phyloP scores from a whole-genome alignment of 2,329 filamentous ascomycete species.

The Acrocalymma vagum region DNA sequence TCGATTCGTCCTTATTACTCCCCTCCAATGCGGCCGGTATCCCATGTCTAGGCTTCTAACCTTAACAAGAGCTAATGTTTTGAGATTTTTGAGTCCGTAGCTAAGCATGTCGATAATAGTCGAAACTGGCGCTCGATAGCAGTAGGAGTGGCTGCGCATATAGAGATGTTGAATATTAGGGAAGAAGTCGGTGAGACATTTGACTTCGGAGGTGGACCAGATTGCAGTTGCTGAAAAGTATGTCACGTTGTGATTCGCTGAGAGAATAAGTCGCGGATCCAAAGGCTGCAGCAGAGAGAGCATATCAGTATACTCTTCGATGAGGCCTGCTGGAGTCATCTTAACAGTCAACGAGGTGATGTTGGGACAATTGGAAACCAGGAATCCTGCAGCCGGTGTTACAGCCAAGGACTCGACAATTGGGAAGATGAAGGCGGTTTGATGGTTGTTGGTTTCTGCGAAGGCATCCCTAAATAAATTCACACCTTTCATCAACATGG shows the following conservation, averaged over 20 bases:
- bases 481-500: slow-evolving; percentile 27
- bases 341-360: slow-evolving; percentile 14
- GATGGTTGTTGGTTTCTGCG: not conserved
- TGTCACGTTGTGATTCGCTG: not conserved
- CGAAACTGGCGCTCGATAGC: slow-evolving; percentile 19
- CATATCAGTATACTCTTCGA: slow-evolving; percentile 20
- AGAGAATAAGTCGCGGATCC: slow-evolving; percentile 1
- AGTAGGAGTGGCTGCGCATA: slow-evolving; percentile 23
- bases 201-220: slow-evolving; percentile 20
- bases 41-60: slow-evolving; percentile 23
- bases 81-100: slow-evolving; percentile 10
- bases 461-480: slow-evolving; percentile 23
- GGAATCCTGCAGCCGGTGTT: slow-evolving; percentile 17
- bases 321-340: slow-evolving; percentile 16
- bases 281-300: slow-evolving; percentile 8
- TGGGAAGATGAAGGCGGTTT: slow-evolving; percentile 12
- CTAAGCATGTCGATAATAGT: slow-evolving; percentile 14
- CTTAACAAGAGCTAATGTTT: slow-evolving; percentile 15
- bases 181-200: slow-evolving; percentile 11
- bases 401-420: slow-evolving; percentile 11
- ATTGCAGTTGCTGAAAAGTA: slow-evolving; percentile 19
- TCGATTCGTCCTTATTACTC: slow-evolving; percentile 14
- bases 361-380: slow-evolving; percentile 19
- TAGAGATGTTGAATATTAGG: slow-evolving; percentile 13
- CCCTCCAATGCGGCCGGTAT: slow-evolving; percentile 23